phyloP scores from a whole-genome alignment of 1,284 basidiomycete species.

The Pholiota adiposa region DNA sequence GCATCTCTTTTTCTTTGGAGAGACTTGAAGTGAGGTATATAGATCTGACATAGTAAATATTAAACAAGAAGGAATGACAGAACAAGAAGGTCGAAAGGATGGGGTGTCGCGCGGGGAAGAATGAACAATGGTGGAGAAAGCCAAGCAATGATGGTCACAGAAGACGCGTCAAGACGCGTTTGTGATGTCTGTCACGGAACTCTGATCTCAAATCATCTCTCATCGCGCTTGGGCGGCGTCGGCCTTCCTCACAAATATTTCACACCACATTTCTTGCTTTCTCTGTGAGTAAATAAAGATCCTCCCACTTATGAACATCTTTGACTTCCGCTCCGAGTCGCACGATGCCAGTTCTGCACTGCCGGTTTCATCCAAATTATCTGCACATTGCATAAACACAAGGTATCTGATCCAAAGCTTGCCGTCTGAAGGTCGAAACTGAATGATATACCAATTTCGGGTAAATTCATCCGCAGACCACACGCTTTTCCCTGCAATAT shows the following conservation, averaged over 20 bases:
- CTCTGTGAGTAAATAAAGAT: too few relatives aligned
- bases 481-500: neutral
- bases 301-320: too few relatives aligned
- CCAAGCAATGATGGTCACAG: slow-evolving; percentile 2
- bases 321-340: too few relatives aligned
- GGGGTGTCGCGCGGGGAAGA: slow-evolving; percentile 28
- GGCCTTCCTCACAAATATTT: too few relatives aligned
- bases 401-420: neutral
- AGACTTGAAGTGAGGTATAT: slow-evolving; percentile 62
- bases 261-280: neutral
- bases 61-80: slow-evolving; percentile 3
- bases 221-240: too few relatives aligned
- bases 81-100: neutral
- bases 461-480: too few relatives aligned
- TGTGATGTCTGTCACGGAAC: slow-evolving; percentile 21
- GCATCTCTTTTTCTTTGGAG: slow-evolving; percentile 69
- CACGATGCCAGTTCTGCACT: too few relatives aligned
- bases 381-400: neutral
- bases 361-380: too few relatives aligned
- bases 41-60: slow-evolving; percentile 58
- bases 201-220: neutral
- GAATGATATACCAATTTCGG: neutral
- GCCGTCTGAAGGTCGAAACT: neutral
- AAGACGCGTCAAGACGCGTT: slow-evolving; percentile 25
- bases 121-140: neutral